These are phyloP conservation scores for Cystobasidium sp. DNA, from an alignment of 1,284 basidiomycete genomes.

Conservation along the genomic window DNA sequence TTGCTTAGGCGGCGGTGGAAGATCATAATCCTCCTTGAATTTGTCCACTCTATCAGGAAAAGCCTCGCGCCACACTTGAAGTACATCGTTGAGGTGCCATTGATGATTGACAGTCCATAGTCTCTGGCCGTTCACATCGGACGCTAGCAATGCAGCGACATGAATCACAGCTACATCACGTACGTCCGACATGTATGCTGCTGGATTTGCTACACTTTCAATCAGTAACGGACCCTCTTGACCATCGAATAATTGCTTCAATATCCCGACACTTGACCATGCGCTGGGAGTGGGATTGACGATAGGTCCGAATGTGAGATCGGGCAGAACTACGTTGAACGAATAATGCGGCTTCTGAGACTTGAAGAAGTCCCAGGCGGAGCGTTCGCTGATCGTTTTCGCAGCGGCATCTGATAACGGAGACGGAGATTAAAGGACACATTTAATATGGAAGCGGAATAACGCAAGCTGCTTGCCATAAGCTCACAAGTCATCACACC, in stretches of 20 bases:
- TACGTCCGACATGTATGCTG: slow-evolving; percentile 8
- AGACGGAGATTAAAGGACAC: too few relatives aligned
- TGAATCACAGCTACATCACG: slow-evolving; percentile 23
- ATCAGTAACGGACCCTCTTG: background rate
- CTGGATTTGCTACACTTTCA: background rate
- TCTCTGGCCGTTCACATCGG: background rate
- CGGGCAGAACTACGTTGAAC: slow-evolving; percentile 24
- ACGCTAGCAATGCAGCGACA: slow-evolving; percentile 25
- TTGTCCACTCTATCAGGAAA: slow-evolving; percentile 15
- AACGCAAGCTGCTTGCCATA: too few relatives aligned
- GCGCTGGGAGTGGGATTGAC: background rate
- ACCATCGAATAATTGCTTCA: slow-evolving; percentile 2
- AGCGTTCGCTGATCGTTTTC: slow-evolving; percentile 12
- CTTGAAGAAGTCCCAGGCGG: slow-evolving; percentile 19
- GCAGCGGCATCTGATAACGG: slow-evolving; percentile 16
- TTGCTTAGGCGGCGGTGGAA: background rate
- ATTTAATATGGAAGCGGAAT: too few relatives aligned
- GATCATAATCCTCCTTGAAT: slow-evolving; percentile 1
- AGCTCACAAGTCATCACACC: background rate
- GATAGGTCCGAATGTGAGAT: slow-evolving; percentile 16
- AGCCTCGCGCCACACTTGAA: slow-evolving; percentile 18
- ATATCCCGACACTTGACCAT: background rate
- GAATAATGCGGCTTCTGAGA: slow-evolving; percentile 24
- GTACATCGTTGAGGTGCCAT: slow-evolving; percentile 8
- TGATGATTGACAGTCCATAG: background rate